Evolutionary conservation across 2,329 filamentous ascomycete species (phyloP), one percentile per base, ranked within the genome.

Genomic region (Peltaster fructicola): DNA sequence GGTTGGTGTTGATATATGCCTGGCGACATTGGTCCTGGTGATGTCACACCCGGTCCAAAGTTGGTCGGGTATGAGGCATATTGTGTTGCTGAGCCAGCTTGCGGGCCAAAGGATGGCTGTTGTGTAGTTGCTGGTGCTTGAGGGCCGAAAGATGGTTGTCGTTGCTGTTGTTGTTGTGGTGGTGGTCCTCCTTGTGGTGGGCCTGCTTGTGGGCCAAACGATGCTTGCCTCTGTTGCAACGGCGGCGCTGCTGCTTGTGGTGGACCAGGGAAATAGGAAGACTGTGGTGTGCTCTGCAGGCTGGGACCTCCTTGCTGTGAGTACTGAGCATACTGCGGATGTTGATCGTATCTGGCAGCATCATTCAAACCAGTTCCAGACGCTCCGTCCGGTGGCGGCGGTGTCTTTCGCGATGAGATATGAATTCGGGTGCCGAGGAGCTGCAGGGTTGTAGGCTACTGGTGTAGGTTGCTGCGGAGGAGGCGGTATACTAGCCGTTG

Each of bases 361-460:
- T 44, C 38, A 8, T 38, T 39, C 9, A 61, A 43, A 2, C 57
- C 57, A 10, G 53, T 59, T 3, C 58, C 59, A 28, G 43, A 53
- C 8, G 59, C 65, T 18, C 60, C 68, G 38, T 82, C 77, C 16
- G 72, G 65, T 3, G 73, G 74, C 4, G 78, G 69, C 2, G 77
- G 78, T 1, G 78, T 85, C 60, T 82, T 82, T 84, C 78, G 23
- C 78, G 64, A 45, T 78, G 68, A 11, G 63, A 58, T 25, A 82
- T 69, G 12, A 65, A 59, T 46, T 84, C 77, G 1, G 77, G 75
- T 0, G 75, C 74, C 75, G 63, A 4, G 78, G 78, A 2, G 77
- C 76, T 1, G 78, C 77, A 3, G 78, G 78, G 43, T 84, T 84
- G 44, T 84, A 84, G 3, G 74, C 66, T 54, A 79, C 69, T 1